Percentiles rank a stretch among this genome's conserved stretches.
Conservation (phyloP, 2,329 filamentous ascomycete genomes). For the Aurifilum marmelostoma region DNA sequence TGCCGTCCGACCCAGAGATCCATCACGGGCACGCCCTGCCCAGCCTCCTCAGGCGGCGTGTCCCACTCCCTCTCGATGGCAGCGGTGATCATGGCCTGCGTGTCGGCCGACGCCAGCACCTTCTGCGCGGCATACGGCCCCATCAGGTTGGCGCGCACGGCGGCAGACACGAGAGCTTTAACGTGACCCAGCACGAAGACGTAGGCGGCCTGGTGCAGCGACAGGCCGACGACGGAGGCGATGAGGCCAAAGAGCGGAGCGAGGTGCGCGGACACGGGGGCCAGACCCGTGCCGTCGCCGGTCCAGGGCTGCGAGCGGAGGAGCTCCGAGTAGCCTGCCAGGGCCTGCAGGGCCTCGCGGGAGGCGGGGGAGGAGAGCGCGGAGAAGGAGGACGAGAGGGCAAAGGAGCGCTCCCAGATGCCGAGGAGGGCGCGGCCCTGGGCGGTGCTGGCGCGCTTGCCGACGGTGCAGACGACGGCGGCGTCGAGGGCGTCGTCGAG, state of each 20-base stretch:
- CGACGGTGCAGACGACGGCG: slow-evolving; percentile 77
- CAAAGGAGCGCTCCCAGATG: slow-evolving; percentile 76
- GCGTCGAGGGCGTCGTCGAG: slow-evolving; percentile 81
- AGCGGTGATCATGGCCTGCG: slow-evolving; percentile 60
- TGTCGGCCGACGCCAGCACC: slow-evolving; percentile 63
- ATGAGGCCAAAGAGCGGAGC: slow-evolving; percentile 73
- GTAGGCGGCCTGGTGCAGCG: slow-evolving; percentile 67
- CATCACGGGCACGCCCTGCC: slow-evolving; percentile 75
- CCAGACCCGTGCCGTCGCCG: slow-evolving; percentile 36
- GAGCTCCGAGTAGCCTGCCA: slow-evolving; percentile 15
- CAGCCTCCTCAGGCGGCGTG: slow-evolving; percentile 65
- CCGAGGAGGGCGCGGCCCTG: slow-evolving; percentile 76
- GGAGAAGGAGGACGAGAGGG: slow-evolving; percentile 38
- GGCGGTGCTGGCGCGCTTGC: slow-evolving; percentile 71
- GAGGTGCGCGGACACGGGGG: slow-evolving; percentile 64
- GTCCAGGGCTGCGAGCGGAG: slow-evolving; percentile 15
- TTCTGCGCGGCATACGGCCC: slow-evolving; percentile 81
- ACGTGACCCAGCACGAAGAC: slow-evolving; percentile 77
- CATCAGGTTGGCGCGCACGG: slow-evolving; percentile 75
- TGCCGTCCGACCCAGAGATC: slow-evolving; percentile 84
- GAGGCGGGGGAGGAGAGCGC: slow-evolving; percentile 20
- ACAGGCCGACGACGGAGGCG: slow-evolving; percentile 63
- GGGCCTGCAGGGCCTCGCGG: slow-evolving; percentile 25
- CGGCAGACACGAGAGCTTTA: slow-evolving; percentile 76
- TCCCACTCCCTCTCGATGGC: slow-evolving; percentile 65